Conservation (phyloP, 768 basidiomycete genomes). For the Lactarius trivialis region DNA sequence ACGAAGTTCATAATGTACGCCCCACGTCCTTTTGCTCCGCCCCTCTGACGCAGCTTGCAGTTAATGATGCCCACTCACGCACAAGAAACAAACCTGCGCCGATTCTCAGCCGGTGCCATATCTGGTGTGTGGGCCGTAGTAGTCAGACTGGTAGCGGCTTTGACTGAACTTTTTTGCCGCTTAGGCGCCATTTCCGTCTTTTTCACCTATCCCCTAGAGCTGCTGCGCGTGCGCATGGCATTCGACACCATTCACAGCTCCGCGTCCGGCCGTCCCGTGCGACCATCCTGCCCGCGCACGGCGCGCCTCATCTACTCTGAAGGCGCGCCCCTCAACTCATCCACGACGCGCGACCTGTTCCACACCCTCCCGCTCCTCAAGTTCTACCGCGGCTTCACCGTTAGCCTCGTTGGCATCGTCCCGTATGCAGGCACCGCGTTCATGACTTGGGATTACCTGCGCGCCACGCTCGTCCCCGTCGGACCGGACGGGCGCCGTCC, state of each 20-base stretch:
- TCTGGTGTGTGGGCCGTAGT: conserved; percentile 51
- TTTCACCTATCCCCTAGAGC: conserved; percentile 91
- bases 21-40: not conserved
- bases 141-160: not conserved
- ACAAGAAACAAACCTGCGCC: conserved; percentile 67
- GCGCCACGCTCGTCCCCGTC: conserved; percentile 50
- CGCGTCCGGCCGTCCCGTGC: conserved; percentile 2
- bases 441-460: conserved; percentile 80
- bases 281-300: conserved; percentile 49
- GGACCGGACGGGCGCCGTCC: conserved; percentile 27
- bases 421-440: conserved; percentile 96
- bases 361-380: conserved; percentile 70
- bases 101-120: conserved; percentile 82
- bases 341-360: conserved; percentile 34
- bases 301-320: conserved; percentile 68
- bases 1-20: conserved; percentile 72
- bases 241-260: conserved; percentile 52
- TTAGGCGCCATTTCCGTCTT: conserved; percentile 80
- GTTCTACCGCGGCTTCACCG: conserved; percentile 96
- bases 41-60: conserved; percentile 36
- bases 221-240: conserved; percentile 93
- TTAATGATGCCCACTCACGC: conserved; percentile 78
- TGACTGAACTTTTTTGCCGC: not conserved
- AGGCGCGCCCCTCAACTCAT: conserved; percentile 31
- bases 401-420: conserved; percentile 86